Percentiles rank a stretch among this genome's conserved stretches.
Conservation (phyloP, 257 asterid species). For the Sherardia arvensis region DNA sequence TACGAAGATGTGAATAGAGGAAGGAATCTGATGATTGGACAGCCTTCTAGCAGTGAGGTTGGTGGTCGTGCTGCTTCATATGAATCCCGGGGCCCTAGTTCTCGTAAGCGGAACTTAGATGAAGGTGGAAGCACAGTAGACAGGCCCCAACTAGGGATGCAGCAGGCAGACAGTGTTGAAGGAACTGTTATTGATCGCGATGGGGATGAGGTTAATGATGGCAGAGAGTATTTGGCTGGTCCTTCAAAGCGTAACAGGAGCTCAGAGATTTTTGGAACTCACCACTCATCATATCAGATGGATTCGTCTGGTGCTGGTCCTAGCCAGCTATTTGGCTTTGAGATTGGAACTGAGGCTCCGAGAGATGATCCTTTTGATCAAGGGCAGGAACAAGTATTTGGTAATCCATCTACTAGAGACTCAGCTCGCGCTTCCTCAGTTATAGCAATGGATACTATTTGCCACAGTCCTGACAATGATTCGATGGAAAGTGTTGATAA, state of each 20-base stretch:
- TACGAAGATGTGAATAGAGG: conserved; percentile 45
- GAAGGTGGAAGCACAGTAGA: conserved; percentile 99
- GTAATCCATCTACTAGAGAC: conserved; percentile 58
- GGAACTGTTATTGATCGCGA: conserved; percentile 98
- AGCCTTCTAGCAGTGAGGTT: conserved; percentile 91
- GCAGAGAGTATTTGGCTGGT: conserved; percentile 68
- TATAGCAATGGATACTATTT: conserved; percentile 92
- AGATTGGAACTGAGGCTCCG: conserved; percentile 43
- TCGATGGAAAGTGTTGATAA: conserved; percentile 99
- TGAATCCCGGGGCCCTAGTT: conserved; percentile 94
- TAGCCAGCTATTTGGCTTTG: conserved; percentile 64
- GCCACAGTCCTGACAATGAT: conserved; percentile 57
- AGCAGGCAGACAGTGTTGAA: conserved; percentile 88
- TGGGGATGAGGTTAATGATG: conserved; percentile 92
- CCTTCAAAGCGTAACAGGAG: conserved; percentile 87
- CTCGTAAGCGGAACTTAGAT: conserved; percentile 83
- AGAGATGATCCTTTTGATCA: conserved; percentile 45
- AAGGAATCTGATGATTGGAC: conserved; percentile 53
- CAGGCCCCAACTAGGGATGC: conserved; percentile 56
- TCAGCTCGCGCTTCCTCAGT: conserved; percentile 81
- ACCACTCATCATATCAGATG: conserved; percentile 36
- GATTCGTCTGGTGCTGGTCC: conserved; percentile 86
- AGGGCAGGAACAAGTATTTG: conserved; percentile 49
- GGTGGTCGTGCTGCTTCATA: conserved; percentile 95
- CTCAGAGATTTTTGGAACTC: conserved; percentile 33